phyloP scores from a whole-genome alignment of 2,329 filamentous ascomycete species.

The Orbilia brochopaga region DNA sequence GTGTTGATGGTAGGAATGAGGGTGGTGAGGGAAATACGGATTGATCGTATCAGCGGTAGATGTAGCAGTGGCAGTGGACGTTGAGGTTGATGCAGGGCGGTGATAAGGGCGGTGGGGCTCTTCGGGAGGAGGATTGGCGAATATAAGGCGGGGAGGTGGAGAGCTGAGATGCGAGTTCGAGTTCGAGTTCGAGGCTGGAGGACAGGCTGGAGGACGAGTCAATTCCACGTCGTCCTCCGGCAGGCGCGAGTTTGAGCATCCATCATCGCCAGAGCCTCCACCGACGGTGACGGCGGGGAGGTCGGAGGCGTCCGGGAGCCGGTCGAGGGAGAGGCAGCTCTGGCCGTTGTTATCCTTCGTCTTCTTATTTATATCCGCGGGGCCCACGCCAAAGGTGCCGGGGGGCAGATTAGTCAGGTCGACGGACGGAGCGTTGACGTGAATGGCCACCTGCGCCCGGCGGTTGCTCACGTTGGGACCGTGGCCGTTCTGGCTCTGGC shows the following conservation, averaged over 20 bases:
- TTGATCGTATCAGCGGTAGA: background rate
- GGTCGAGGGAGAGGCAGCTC: background rate
- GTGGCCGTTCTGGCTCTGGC: slow-evolving; percentile 10
- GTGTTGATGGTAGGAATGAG: slow-evolving; percentile 12
- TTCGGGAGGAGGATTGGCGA: slow-evolving; percentile 47
- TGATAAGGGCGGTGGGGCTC: slow-evolving; percentile 38
- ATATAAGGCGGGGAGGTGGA: slow-evolving; percentile 51
- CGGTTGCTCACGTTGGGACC: background rate
- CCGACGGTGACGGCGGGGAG: background rate
- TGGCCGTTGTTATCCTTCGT: background rate
- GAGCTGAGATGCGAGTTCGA: slow-evolving; percentile 18
- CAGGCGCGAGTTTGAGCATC: background rate
- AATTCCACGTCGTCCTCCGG: background rate
- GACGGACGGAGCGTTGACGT: slow-evolving; percentile 1
- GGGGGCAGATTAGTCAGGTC: background rate
- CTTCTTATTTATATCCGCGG: background rate
- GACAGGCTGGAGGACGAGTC: background rate
- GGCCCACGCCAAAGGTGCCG: background rate
- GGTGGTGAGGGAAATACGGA: slow-evolving; percentile 6
- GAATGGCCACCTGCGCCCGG: background rate
- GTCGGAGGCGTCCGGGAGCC: background rate
- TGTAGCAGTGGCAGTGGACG: background rate
- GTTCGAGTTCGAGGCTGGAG: background rate
- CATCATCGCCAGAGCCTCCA: too few relatives aligned
- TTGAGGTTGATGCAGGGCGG: slow-evolving; percentile 11